Evolutionary conservation across 805 yeast species (phyloP).

Genomic region (Maudiozyma pseudohumilis): DNA sequence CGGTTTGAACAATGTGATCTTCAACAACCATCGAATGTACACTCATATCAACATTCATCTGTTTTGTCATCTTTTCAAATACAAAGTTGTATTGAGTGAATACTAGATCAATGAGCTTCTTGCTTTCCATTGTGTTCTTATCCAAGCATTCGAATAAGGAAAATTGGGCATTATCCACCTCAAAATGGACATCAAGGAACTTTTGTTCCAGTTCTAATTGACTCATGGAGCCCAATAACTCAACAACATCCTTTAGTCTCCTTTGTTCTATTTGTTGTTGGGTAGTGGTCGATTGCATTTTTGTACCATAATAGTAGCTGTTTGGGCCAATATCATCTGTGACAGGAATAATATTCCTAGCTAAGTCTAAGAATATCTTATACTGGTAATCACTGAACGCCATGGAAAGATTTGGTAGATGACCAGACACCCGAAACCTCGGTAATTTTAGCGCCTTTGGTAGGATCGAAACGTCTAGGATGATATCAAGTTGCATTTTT

Average conservation of each 20-base stretch:
- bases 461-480: slow-evolving; percentile 73
- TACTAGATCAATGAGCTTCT: slow-evolving; percentile 59
- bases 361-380: slow-evolving; percentile 69
- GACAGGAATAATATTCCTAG: slow-evolving; percentile 39
- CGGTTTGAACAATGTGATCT: slow-evolving; percentile 60
- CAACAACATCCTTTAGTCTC: slow-evolving; percentile 13
- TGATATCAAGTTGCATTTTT: slow-evolving; percentile 60
- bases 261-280: slow-evolving; percentile 20
- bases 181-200: slow-evolving; percentile 60
- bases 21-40: slow-evolving; percentile 60
- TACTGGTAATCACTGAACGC: slow-evolving; percentile 84
- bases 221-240: slow-evolving; percentile 33
- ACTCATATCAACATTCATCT: slow-evolving; percentile 54
- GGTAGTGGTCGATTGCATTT: slow-evolving; percentile 4
- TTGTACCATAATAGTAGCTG: slow-evolving; percentile 6
- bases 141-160: slow-evolving; percentile 61
- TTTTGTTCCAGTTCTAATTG: slow-evolving; percentile 44
- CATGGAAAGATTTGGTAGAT: slow-evolving; percentile 61
- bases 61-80: slow-evolving; percentile 49
- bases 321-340: slow-evolving; percentile 1
- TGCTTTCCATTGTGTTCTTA: slow-evolving; percentile 48
- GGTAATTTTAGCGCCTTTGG: slow-evolving; percentile 73
- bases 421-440: slow-evolving; percentile 61
- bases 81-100: slow-evolving; percentile 55
- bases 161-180: slow-evolving; percentile 52